These are phyloP conservation scores for Fagopyrum esculentum DNA, from an alignment of 148 eudicot genomes.

Conservation along the genomic window DNA sequence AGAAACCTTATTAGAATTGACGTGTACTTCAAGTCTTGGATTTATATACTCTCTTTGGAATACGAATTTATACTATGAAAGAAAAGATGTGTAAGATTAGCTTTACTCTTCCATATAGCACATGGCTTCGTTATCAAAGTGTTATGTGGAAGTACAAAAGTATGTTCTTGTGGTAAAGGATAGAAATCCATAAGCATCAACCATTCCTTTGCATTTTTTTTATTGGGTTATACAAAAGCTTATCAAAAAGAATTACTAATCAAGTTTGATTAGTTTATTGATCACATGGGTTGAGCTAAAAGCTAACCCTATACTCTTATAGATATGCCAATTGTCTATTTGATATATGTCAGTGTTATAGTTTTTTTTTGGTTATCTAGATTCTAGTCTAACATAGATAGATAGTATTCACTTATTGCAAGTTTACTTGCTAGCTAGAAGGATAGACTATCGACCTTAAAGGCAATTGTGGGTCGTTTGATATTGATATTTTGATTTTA, in stretches of 20 bases:
- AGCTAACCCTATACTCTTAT: background rate
- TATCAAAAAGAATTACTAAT: background rate
- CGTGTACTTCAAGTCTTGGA: background rate
- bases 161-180: background rate
- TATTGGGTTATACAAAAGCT: background rate
- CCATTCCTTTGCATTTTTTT: background rate
- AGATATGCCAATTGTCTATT: no score
- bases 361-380: no score
- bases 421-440: no score
- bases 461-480: no score
- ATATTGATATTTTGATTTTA: no score
- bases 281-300: background rate
- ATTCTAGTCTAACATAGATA: no score
- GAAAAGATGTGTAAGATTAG: constrained; percentile 4
- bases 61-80: background rate
- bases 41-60: background rate
- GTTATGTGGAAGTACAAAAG: background rate
- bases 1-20: no score
- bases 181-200: background rate
- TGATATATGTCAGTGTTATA: no score
- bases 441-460: no score
- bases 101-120: constrained; percentile 1
- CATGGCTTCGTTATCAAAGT: background rate
- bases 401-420: no score
- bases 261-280: background rate